Base-by-base conservation (phyloP, 805 yeast species). In the Yamadazyma akitaensis region DNA sequence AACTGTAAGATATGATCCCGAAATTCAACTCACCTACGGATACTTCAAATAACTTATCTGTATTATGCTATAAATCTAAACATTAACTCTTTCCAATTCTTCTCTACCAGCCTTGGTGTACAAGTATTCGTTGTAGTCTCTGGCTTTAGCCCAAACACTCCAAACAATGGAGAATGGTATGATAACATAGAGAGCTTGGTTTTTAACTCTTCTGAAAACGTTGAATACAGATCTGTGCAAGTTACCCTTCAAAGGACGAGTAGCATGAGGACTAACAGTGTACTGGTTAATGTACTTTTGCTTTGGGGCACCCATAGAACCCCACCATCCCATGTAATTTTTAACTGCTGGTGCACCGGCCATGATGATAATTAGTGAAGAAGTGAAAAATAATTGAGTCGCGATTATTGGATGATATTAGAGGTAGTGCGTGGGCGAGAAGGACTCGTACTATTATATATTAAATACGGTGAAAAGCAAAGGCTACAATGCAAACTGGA, bases 81-180 rank as follows among this genome's bases (percentile, higher is more conserved):
- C 75, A 58, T 72, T 72, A 55, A 74, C 82, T 69, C 81, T 82
- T 69, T 80, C 92, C 65, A 92, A 81, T 67, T 92, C 96, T 77
- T 85, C 92, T 77, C 91, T 88, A 70, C 99, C 99, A 55, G 88
- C 98, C 80, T 92, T 92, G 72, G 97, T 90, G 81, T 92, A 92
- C 68, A 92, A 80, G 82, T 76, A 91, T 67, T 83, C 92, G 73
- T 92, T 88, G 82, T 90, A 90, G 65, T 85, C 90, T 75, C 89
- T 83, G 56, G 95, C 91, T 65, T 77, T 70, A 54, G 80, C 81
- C 96, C 96, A 89, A 74, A 92, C 72, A 68, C 81, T 82, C 87
- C 92, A 89, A 64, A 88, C 84, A 56, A 88, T 68, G 48, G 81
- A 75, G 55, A 80, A 89, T 57, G 99, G 99, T 56, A 89, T 64